Percentiles rank a stretch among this genome's conserved stretches.
Evolutionary conservation across 2,329 filamentous ascomycete species (phyloP).

Genomic region (Hypoxylon sp.): DNA sequence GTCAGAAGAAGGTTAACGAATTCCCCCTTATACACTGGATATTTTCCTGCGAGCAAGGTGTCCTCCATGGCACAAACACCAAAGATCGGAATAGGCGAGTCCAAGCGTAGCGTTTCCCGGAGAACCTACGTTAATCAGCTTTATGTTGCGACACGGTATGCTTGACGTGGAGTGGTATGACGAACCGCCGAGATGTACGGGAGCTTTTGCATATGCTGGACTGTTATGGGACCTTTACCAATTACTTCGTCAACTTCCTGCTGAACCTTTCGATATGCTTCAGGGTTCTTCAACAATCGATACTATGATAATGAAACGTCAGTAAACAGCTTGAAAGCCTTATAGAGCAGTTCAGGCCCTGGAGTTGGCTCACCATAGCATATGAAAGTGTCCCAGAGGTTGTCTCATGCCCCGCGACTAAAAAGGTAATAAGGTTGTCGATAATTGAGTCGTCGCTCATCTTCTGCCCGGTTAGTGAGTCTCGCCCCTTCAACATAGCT

Average conservation of each 20-base stretch:
- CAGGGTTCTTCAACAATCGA: slow-evolving; percentile 61
- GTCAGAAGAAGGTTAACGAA: slow-evolving; percentile 62
- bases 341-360: background rate
- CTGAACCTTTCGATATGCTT: slow-evolving; percentile 63
- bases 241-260: slow-evolving; percentile 68
- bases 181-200: slow-evolving; percentile 65
- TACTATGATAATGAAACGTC: slow-evolving; percentile 54
- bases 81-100: slow-evolving; percentile 66
- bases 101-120: slow-evolving; percentile 68
- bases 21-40: slow-evolving; percentile 63
- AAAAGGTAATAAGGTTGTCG: slow-evolving; percentile 63
- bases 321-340: background rate
- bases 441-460: slow-evolving; percentile 63
- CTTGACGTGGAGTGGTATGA: background rate
- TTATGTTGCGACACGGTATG: background rate
- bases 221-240: slow-evolving; percentile 60
- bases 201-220: slow-evolving; percentile 65
- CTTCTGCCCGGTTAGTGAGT: slow-evolving; percentile 65
- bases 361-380: slow-evolving; percentile 64
- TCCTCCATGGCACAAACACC: slow-evolving; percentile 58
- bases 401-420: slow-evolving; percentile 66
- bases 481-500: slow-evolving; percentile 66
- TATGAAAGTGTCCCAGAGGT: slow-evolving; percentile 61
- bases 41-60: slow-evolving; percentile 67
- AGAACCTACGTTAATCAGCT: slow-evolving; percentile 54